Percentiles rank a stretch among this genome's conserved stretches.
phyloP scores from a whole-genome alignment of 106 monocot species.

The Apostasia shenzhenica region DNA sequence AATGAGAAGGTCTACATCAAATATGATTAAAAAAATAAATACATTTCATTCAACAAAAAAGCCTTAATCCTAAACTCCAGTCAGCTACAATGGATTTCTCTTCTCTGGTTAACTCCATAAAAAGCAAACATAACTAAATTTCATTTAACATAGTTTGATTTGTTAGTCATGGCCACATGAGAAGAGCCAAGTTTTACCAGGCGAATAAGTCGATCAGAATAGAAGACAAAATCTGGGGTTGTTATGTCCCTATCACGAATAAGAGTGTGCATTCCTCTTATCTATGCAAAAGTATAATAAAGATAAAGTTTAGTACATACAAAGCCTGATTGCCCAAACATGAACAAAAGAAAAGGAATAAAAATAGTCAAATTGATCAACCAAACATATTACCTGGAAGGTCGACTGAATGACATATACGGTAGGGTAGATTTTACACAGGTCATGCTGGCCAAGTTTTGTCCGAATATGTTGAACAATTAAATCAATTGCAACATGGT shows the following conservation, averaged over 20 bases:
- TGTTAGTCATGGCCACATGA: background rate
- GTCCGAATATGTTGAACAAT: slow-evolving; percentile 93
- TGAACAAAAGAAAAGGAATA: background rate
- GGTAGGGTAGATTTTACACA: slow-evolving; percentile 82
- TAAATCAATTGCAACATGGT: slow-evolving; percentile 90
- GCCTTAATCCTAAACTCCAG: background rate
- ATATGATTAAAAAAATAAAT: background rate
- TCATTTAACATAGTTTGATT: background rate
- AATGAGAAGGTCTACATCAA: background rate
- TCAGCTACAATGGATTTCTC: background rate
- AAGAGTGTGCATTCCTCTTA: slow-evolving; percentile 97
- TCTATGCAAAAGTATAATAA: slow-evolving; percentile 37
- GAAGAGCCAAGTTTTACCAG: slow-evolving; percentile 44
- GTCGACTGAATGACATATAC: slow-evolving; percentile 80
- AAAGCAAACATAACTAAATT: background rate
- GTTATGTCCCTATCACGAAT: slow-evolving; percentile 87
- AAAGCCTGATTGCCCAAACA: too few relatives aligned
- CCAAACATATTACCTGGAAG: slow-evolving; percentile 55
- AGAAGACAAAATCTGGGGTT: slow-evolving; percentile 91
- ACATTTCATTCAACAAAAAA: background rate
- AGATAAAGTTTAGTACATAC: slow-evolving; percentile 9
- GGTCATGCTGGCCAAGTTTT: slow-evolving; percentile 86
- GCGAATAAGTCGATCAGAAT: slow-evolving; percentile 95
- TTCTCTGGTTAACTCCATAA: background rate
- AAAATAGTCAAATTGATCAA: background rate